Base-by-base conservation (phyloP, 257 asterid species). In the Vinca minor region DNA sequence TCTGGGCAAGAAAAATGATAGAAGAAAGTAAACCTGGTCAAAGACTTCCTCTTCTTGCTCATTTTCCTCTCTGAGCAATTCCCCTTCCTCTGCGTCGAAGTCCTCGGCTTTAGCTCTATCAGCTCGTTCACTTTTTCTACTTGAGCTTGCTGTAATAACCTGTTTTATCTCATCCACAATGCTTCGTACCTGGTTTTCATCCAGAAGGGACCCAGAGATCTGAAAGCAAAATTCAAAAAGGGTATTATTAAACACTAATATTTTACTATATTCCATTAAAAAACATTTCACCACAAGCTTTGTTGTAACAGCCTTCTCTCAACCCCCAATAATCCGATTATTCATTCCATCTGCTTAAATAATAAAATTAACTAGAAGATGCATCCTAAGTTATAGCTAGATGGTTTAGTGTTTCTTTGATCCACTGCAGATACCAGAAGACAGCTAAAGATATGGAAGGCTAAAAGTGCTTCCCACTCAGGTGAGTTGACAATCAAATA, bases 1-100 rank as follows among this genome's bases (percentile, higher is more conserved):
- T 62, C 61, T 10, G 23, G 28, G 48, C 54, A 65, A 7, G 34
- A 15, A 66, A 50, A 48, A 54, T 41, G 35, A 13, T 38, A 18
- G 42, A 12, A 63, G n/a, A 63, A 52, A 61, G 78, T 89, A 61
- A 67, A 89, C 98, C 84, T 93, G 97, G 68, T 89, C 97, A 80
- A 93, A 93, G 54, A 93, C 96, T 79, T 85, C 96, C 81, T 93
- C 98, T 77, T 93, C 98, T 79, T 85, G 98, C 82, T 93, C 98
- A 57, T 89, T 86, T 83, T 93, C 98, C 85, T 89, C 98, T 74
- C 74, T 85, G 50, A 93, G 95, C 70, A 89, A 62, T 83, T 89
- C 97, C 65, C 91, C 90, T 78, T 93, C 98, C 80, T 93, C 98
- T 8, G 88, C 98, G 77, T 89, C 98, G 72, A 93, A 93, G 77